Evolutionary conservation across 352 stramenopile genomes (phyloP).

Genomic region (Phytophthora europaea): DNA sequence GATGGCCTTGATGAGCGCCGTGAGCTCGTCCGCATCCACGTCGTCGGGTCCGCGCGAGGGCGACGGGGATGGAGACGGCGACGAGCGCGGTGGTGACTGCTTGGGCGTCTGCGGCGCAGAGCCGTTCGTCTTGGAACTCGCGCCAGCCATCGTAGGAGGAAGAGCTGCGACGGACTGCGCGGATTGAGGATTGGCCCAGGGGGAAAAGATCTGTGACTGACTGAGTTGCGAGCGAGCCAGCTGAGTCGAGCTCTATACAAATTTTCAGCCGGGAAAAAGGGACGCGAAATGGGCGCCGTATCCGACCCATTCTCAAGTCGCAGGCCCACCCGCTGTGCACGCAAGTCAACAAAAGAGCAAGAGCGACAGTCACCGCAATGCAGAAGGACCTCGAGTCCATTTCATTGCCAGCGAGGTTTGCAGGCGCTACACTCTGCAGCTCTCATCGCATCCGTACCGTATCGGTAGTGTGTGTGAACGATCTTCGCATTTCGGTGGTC

Average conservation of each 20-base stretch:
- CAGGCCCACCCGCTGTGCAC: not conserved
- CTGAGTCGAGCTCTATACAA: constrained; percentile 30
- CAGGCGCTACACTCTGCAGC: not conserved
- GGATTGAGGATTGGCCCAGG: constrained; percentile 33
- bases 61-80: constrained; percentile 41
- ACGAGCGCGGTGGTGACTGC: constrained; percentile 26
- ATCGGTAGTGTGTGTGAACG: too few relatives aligned
- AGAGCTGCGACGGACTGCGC: not conserved
- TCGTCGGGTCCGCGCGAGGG: constrained; percentile 40
- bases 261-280: not conserved
- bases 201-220: constrained; percentile 31
- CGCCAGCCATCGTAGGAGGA: constrained; percentile 27
- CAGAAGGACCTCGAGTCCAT: not conserved
- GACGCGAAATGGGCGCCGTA: not conserved
- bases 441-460: too few relatives aligned
- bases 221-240: constrained; percentile 17
- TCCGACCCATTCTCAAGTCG: constrained; percentile 23
- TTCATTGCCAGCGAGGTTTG: not conserved
- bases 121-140: constrained; percentile 38
- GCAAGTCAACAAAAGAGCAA: not conserved
- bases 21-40: constrained; percentile 83
- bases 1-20: constrained; percentile 87
- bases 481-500: constrained; percentile 1
- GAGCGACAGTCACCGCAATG: not conserved
- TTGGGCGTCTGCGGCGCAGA: constrained; percentile 43